Conservation (phyloP, 1,139 yeast genomes). For the Suhomyces bribrorum region DNA sequence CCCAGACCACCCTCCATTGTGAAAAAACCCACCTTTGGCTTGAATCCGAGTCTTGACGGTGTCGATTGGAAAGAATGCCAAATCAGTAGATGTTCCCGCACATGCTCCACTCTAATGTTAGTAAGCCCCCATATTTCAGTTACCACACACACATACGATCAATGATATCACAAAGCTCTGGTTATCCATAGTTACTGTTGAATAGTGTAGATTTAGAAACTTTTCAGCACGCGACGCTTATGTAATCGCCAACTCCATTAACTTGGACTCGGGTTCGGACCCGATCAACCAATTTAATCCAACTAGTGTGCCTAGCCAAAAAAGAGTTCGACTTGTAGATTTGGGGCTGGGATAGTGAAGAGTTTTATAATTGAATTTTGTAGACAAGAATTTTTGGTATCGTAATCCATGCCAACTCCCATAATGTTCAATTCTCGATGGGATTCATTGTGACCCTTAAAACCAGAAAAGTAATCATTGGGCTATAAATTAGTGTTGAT, state of each 20-base stretch:
- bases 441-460: too few relatives aligned
- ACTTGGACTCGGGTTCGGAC: not conserved
- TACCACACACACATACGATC: conserved; percentile 33
- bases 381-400: too few relatives aligned
- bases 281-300: too few relatives aligned
- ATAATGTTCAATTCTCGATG: too few relatives aligned
- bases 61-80: conserved; percentile 94
- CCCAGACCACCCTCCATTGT: conserved; percentile 90
- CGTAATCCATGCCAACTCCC: too few relatives aligned
- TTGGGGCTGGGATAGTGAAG: too few relatives aligned
- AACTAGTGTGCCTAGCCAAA: too few relatives aligned
- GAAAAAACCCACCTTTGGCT: conserved; percentile 91
- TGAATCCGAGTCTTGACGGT: conserved; percentile 91
- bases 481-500: too few relatives aligned
- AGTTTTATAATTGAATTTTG: too few relatives aligned
- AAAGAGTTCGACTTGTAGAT: too few relatives aligned
- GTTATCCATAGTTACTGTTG: conserved; percentile 23
- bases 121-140: too few relatives aligned
- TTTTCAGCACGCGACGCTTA: conserved; percentile 9
- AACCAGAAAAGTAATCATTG: too few relatives aligned
- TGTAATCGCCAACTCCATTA: conserved; percentile 1
- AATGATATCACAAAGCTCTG: conserved; percentile 28
- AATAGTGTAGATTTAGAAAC: conserved; percentile 1
- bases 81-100: conserved; percentile 94
- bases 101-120: conserved; percentile 77